Evolutionary conservation across 129 eudicot species (phyloP), one percentile per base, ranked within the genome.

Genomic region (Erigeron canadensis): DNA sequence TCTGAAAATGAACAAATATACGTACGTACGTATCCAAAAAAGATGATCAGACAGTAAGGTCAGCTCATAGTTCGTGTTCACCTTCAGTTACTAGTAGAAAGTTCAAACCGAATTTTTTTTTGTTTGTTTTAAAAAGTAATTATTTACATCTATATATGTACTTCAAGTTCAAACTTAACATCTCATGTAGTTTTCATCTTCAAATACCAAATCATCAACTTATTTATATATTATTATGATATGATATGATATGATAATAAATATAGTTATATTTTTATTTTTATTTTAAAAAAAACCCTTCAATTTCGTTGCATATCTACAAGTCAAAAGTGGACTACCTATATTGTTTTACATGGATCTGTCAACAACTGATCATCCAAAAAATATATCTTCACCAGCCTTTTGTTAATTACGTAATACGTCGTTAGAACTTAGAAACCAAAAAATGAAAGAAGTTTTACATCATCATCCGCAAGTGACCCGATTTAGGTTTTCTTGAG

Each of bases 241-340:
- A 28, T n/a, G n/a, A n/a, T n/a, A 7, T 53, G 16, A 37, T 38
- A n/a, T n/a, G n/a, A n/a, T 17, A 28, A 57, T 42, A 66, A 71
- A 10, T 61, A 37, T 47, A 28, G 22, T 72, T 10, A n/a, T n/a
- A n/a, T n/a, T n/a, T n/a, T n/a, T n/a, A n/a, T n/a, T n/a, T n/a
- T n/a, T n/a, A n/a, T n/a, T n/a, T n/a, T n/a, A n/a, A n/a, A n/a
- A n/a, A n/a, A 58, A 28, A 28, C 34, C 34, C 34, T 2, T 28
- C 34, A 0, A 71, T 19, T 4, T 12, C 10, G 6, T 72, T 72
- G 42, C 77, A 72, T 46, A 58, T 21, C 43, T 16, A 17, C 18
- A n/a, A 61, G 62, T 61, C 60, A 73, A 72, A 59, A 73, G 13
- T 47, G 18, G 48, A 60, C 45, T 61, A 34, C 42, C 5, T 12